Conservation (phyloP, 2,329 filamentous ascomycete genomes). For the Fusarium sp. region DNA sequence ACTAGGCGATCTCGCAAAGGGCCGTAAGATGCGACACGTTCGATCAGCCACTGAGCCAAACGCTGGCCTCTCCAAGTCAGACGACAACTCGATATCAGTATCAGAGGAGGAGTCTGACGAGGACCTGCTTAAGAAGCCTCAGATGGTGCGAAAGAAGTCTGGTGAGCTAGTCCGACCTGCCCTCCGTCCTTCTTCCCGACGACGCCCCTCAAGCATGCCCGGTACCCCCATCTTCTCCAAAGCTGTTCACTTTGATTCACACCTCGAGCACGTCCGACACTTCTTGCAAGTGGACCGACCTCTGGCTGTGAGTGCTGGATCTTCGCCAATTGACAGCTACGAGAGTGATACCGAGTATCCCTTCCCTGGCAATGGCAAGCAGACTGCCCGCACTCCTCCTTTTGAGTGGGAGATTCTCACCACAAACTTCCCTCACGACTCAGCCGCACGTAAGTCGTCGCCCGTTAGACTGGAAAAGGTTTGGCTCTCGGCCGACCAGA, state of each 20-base stretch:
- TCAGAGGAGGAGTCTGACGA: conserved; percentile 72
- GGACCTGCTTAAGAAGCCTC: conserved; percentile 73
- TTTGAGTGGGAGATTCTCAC: conserved; percentile 90
- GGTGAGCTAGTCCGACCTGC: conserved; percentile 95
- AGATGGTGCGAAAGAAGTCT: conserved; percentile 97
- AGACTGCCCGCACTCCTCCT: conserved; percentile 54
- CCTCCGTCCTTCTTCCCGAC: conserved; percentile 78
- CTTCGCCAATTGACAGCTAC: conserved; percentile 88
- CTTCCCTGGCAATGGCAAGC: conserved; percentile 65
- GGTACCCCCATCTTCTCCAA: conserved; percentile 96
- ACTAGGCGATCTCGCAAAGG: conserved; percentile 52
- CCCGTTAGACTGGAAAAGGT: conserved; percentile 86
- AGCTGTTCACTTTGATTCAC: conserved; percentile 97
- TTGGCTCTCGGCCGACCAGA: conserved; percentile 87
- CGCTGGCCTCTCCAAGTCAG: conserved; percentile 55
- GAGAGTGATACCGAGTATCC: conserved; percentile 91
- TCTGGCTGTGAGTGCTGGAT: conserved; percentile 93
- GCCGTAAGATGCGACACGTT: conserved; percentile 57
- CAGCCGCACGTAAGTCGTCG: conserved; percentile 63
- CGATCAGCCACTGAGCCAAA: conserved; percentile 65
- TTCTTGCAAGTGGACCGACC: conserved; percentile 94
- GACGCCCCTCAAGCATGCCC: conserved; percentile 94
- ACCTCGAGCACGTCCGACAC: conserved; percentile 94
- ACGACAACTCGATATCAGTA: conserved; percentile 57
- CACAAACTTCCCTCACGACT: conserved; percentile 76